These are phyloP conservation scores for Nicotiana sylvestris DNA, from an alignment of 257 asterid species.

Conservation along the genomic window DNA sequence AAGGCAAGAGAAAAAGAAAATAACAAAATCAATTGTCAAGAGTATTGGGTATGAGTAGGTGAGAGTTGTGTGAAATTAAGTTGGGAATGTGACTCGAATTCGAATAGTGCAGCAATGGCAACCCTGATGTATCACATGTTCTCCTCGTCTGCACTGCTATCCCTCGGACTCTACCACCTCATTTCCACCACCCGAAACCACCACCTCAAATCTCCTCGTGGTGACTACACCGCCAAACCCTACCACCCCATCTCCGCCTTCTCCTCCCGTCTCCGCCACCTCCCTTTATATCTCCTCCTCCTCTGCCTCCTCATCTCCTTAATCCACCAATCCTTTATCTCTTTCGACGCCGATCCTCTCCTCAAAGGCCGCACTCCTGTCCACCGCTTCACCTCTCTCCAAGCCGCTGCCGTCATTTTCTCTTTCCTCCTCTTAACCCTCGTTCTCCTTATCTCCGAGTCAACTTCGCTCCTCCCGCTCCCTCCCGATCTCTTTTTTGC, in stretches of 20 bases:
- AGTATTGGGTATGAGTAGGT: too few species aligned
- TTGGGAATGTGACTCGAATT: too few species aligned
- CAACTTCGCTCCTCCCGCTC: slow-evolving; percentile 61
- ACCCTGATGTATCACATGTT: slow-evolving; percentile 66
- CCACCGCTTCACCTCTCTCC: slow-evolving; percentile 73
- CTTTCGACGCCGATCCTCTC: slow-evolving; percentile 75
- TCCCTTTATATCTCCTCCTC: slow-evolving; percentile 59
- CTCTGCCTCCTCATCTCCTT: slow-evolving; percentile 51
- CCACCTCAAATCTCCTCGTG: slow-evolving; percentile 62
- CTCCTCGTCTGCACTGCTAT: slow-evolving; percentile 57
- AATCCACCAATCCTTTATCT: slow-evolving; percentile 48
- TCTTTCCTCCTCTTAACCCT: slow-evolving; percentile 50
- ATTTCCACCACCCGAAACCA: slow-evolving; percentile 64
- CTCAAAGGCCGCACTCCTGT: slow-evolving; percentile 79
- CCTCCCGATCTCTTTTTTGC: slow-evolving; percentile 70
- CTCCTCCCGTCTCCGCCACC: slow-evolving; percentile 41
- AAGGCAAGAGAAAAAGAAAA: too few species aligned
- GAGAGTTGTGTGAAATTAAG: too few species aligned
- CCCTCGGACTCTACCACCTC: slow-evolving; percentile 75
- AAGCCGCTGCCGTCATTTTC: slow-evolving; percentile 56
- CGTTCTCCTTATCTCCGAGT: slow-evolving; percentile 53
- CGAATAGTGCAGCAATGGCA: slow-evolving; percentile 38
- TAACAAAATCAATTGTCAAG: too few species aligned
- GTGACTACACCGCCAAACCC: slow-evolving; percentile 74
- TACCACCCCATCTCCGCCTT: slow-evolving; percentile 50